Conservation (phyloP, 176 grass and related monocot genomes). For the Triticum dicoccoides region DNA sequence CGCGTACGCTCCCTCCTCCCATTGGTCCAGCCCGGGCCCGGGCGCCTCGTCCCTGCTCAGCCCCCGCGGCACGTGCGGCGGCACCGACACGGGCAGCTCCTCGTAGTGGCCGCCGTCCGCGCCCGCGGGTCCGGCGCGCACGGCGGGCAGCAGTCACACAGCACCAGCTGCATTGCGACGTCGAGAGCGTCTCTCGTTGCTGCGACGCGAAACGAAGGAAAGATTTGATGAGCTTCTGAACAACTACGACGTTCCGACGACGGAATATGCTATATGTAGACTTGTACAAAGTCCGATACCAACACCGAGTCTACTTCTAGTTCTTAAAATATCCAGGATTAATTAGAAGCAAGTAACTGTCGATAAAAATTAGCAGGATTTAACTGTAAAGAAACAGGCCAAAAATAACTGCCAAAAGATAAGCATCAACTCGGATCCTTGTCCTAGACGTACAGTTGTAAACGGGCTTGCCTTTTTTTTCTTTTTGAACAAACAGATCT, state of each 20-base stretch:
- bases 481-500: too few species aligned
- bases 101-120: not conserved
- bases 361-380: too few species aligned
- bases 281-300: not conserved
- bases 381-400: not conserved
- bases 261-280: not conserved
- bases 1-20: not conserved
- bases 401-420: not conserved
- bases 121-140: not conserved
- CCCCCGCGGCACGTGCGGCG: not conserved
- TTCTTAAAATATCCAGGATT: not conserved
- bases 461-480: too few species aligned
- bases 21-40: not conserved
- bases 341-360: not conserved
- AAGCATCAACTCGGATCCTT: too few species aligned
- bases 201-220: not conserved
- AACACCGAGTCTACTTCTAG: not conserved
- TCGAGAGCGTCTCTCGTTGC: not conserved
- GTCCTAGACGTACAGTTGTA: too few species aligned
- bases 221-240: not conserved
- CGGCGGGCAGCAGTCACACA: not conserved
- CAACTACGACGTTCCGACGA: too few species aligned
- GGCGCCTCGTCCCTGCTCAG: not conserved
- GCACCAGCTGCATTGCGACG: not conserved
- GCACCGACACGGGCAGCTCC: constrained; percentile 28